Evolutionary conservation across 306 rosid genomes (phyloP), one percentile per base, ranked within the genome.

Genomic region (Trifolium subterraneum): DNA sequence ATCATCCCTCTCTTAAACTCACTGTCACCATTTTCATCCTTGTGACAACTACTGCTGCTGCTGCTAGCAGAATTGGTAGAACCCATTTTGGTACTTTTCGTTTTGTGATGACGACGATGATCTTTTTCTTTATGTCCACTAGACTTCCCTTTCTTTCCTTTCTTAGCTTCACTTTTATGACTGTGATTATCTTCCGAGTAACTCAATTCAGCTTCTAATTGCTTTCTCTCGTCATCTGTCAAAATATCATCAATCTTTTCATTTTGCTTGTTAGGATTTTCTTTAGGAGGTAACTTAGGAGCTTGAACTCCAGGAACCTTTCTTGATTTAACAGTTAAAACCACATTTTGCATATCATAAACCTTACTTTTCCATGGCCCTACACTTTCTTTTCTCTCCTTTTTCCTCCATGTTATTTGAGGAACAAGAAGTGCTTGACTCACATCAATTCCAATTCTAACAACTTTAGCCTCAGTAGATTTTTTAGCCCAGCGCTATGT

Each of bases 301-400:
- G 86, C 70, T 85, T 86, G 86, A 51, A 92, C 91, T 67, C 97
- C 97, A 0, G 98, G 97, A 70, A 81, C 60, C 74, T 72, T 77
- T 80, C 84, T 83, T 62, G 95, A 87, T 75, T 86, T 88, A 35
- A 91, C 79, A 65, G 90, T 84, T 29, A 93, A 83, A 70, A 88
- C 82, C 81, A 93, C 97, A 86, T 93, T 89, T 62, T 89, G 92
- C 96, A 93, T 88, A 50, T 91, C 97, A 48, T 89, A 93, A 29
- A 93, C 98, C 86, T 83, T 91, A 11, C 91, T 85, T 77, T 84
- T 93, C 98, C 98, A 91, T 15, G 78, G 18, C 45, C 98, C 98
- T 8, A 93, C 92, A 80, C 68, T 76, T 81, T 93, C 98, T 8
- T 86, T 88, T 62, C 79, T 88, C 88, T 93, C 97, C 48, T 91